Percentiles rank a stretch among this genome's conserved stretches.
Conservation (phyloP, 1,284 basidiomycete genomes). For the Coniferiporia weirii region DNA sequence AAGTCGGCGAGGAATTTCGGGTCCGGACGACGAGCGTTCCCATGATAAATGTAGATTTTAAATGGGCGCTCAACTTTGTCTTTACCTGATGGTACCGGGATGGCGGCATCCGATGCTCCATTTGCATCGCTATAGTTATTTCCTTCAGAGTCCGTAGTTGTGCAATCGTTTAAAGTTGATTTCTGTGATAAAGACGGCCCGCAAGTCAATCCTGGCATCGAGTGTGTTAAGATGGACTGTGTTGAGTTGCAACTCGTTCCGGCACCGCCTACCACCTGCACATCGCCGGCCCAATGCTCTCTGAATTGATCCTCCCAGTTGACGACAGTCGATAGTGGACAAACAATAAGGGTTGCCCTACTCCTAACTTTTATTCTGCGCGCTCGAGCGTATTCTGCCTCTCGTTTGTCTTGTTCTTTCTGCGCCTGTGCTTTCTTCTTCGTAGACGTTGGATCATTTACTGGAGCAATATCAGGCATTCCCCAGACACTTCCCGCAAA, state of each 20-base stretch:
- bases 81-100: conserved; percentile 19
- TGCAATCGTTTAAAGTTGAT: not conserved
- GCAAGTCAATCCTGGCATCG: not conserved
- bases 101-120: not conserved
- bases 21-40: conserved; percentile 83
- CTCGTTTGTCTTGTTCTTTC: conserved; percentile 60
- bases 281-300: conserved; percentile 89
- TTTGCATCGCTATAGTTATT: not conserved
- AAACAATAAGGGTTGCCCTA: conserved; percentile 93
- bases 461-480: conserved; percentile 53
- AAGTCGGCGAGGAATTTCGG: conserved; percentile 84
- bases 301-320: conserved; percentile 99
- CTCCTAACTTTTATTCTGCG: conserved; percentile 76
- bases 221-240: conserved; percentile 17
- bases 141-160: not conserved
- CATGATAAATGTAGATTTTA: conserved; percentile 94
- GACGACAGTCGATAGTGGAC: conserved; percentile 92
- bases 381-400: conserved; percentile 61
- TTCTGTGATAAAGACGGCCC: not conserved
- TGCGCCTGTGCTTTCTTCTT: conserved; percentile 62
- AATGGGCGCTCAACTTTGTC: conserved; percentile 39
- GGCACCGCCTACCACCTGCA: conserved; percentile 74
- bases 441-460: conserved; percentile 28
- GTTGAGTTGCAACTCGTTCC: conserved; percentile 32
- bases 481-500: conserved; percentile 79